Evolutionary conservation across 2,329 filamentous ascomycete species (phyloP).

Genomic region (Penicillium olsonii): DNA sequence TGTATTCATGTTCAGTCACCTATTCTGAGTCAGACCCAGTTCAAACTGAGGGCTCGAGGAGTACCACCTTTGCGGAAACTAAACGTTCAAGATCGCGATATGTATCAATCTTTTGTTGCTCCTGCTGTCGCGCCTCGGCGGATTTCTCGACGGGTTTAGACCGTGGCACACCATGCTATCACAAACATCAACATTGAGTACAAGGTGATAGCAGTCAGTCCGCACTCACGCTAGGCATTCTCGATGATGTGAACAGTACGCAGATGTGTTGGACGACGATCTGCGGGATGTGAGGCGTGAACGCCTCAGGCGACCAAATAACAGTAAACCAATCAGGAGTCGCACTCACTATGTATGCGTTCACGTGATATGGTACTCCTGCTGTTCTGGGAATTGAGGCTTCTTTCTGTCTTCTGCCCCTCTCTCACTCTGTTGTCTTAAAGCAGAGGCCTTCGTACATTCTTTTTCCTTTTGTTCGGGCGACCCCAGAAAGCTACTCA

Average conservation of each 20-base stretch:
- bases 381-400: conserved; percentile 6
- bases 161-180: conserved; percentile 81
- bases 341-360: not conserved
- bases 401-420: conserved; percentile 1
- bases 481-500: conserved; percentile 1
- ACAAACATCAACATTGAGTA: conserved; percentile 25
- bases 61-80: conserved; percentile 64
- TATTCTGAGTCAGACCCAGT: conserved; percentile 24
- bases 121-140: conserved; percentile 69
- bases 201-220: not conserved
- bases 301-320: conserved; percentile 1
- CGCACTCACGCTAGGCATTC: conserved; percentile 8
- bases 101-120: conserved; percentile 72
- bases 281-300: not conserved
- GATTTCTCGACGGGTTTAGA: conserved; percentile 61
- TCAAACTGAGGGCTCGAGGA: not conserved
- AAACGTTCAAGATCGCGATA: conserved; percentile 72
- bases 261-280: not conserved
- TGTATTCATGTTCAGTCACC: conserved; percentile 43
- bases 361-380: conserved; percentile 15
- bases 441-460: conserved; percentile 10
- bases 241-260: not conserved
- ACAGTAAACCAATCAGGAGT: not conserved
- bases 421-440: conserved; percentile 2
- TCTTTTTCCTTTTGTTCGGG: conserved; percentile 19